Percentiles rank a stretch among this genome's conserved stretches.
phyloP scores from a whole-genome alignment of 495 filamentous ascomycete genomes.

The Aspergillus avenaceus region DNA sequence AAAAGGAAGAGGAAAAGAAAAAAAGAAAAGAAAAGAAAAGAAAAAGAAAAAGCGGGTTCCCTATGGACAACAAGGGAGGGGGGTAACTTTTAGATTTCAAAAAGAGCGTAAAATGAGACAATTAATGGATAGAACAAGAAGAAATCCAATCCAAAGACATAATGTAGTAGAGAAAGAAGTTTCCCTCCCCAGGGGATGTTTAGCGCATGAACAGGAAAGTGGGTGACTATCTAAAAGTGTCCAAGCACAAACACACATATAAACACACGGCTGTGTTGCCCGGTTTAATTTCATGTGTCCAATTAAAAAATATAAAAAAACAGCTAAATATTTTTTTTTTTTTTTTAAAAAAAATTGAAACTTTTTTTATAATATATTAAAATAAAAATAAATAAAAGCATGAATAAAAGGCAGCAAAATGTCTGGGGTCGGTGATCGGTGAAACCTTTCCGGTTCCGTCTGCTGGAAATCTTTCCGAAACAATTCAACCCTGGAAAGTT shows the following conservation, averaged over 20 bases:
- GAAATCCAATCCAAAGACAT: background rate
- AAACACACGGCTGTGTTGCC: constrained; percentile 7
- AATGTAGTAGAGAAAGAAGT: background rate
- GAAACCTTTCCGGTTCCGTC: constrained; percentile 19
- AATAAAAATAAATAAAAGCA: background rate
- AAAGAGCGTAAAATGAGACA: background rate
- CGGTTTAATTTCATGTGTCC: too few species aligned
- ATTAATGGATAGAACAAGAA: background rate
- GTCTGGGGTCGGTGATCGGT: constrained; percentile 25
- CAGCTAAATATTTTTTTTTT: too few species aligned
- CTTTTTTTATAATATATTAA: too few species aligned
- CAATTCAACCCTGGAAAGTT: constrained; percentile 1
- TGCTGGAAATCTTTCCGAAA: constrained; percentile 23
- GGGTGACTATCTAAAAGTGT: constrained; percentile 1
- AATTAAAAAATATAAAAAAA: too few species aligned
- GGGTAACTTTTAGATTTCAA: background rate
- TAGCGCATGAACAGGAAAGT: constrained; percentile 1
- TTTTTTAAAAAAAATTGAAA: too few species aligned
- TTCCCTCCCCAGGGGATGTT: constrained; percentile 11
- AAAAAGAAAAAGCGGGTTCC: background rate
- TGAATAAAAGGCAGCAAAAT: background rate
- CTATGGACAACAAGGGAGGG: background rate
- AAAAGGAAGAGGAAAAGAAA: background rate
- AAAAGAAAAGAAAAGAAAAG: background rate
- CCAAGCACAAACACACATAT: background rate